phyloP scores from a whole-genome alignment of 352 stramenopile species.

The Phytophthora macrochlamydospora region DNA sequence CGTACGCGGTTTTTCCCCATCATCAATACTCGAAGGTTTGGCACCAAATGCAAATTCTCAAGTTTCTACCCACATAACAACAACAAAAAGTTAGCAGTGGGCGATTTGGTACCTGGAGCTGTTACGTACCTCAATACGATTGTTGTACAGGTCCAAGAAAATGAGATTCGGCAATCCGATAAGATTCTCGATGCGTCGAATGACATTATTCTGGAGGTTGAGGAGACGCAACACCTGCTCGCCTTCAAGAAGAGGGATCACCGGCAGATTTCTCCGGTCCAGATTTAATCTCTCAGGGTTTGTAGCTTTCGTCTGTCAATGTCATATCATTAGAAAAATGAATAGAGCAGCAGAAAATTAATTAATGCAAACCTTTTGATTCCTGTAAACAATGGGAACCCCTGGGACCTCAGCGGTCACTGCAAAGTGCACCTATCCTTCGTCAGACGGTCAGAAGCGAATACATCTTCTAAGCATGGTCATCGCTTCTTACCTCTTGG shows the following conservation, averaged over 20 bases:
- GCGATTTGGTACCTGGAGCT: not conserved
- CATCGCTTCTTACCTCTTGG: conserved; percentile 42
- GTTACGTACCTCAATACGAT: conserved; percentile 75
- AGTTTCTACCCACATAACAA: conserved; percentile 47
- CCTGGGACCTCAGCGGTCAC: conserved; percentile 71
- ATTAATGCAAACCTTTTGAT: conserved; percentile 52
- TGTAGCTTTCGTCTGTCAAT: conserved; percentile 51
- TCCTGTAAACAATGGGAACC: conserved; percentile 74
- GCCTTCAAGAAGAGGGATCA: conserved; percentile 88
- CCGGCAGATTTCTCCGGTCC: conserved; percentile 79
- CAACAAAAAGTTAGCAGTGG: not conserved
- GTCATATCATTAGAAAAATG: not conserved
- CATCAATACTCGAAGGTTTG: conserved; percentile 92
- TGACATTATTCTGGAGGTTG: conserved; percentile 93
- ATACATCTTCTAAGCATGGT: not conserved
- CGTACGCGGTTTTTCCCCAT: conserved; percentile 89
- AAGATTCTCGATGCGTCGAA: conserved; percentile 86
- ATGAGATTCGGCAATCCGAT: conserved; percentile 89
- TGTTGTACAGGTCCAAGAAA: conserved; percentile 94
- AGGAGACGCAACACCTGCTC: conserved; percentile 89
- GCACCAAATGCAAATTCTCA: conserved; percentile 78
- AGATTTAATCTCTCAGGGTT: conserved; percentile 91
- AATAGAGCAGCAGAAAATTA: not conserved
- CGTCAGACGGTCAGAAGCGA: conserved; percentile 16
- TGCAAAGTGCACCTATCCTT: conserved; percentile 77